Percentiles rank a stretch among this genome's conserved stretches.
These are phyloP conservation scores for Metschnikowia cubensis DNA, from an alignment of 805 yeast species.

Conservation along the genomic window DNA sequence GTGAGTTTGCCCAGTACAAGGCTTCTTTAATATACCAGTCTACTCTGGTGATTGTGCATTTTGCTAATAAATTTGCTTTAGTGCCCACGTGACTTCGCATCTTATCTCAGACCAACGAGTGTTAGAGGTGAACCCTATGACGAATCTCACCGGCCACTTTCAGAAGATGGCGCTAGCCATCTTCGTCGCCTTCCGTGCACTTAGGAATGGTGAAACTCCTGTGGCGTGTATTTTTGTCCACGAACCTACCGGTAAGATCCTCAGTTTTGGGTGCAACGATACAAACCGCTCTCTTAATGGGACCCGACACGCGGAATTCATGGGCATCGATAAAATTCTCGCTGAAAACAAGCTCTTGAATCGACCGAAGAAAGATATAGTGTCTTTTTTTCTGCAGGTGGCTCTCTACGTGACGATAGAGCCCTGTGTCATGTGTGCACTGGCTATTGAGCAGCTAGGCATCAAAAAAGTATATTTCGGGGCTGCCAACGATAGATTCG, in stretches of 20 bases:
- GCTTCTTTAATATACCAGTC: neutral
- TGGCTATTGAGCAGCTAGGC: slow-evolving; percentile 78
- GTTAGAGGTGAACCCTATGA: slow-evolving; percentile 1
- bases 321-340: slow-evolving; percentile 55
- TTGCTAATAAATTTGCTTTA: no score
- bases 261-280: slow-evolving; percentile 79
- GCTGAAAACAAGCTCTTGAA: slow-evolving; percentile 10
- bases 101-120: neutral
- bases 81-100: slow-evolving; percentile 5
- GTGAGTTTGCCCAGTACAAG: no score
- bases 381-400: slow-evolving; percentile 47
- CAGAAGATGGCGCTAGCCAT: slow-evolving; percentile 50
- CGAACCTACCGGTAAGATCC: slow-evolving; percentile 38
- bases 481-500: slow-evolving; percentile 92
- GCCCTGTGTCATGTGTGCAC: slow-evolving; percentile 98
- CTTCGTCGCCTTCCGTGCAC: slow-evolving; percentile 58
- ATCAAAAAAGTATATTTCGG: slow-evolving; percentile 78
- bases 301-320: slow-evolving; percentile 88
- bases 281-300: slow-evolving; percentile 85
- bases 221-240: slow-evolving; percentile 68
- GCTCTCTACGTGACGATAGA: slow-evolving; percentile 91
- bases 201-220: slow-evolving; percentile 70
- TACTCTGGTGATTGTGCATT: neutral
- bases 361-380: slow-evolving; percentile 14
- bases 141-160: slow-evolving; percentile 19